Conservation (phyloP, 306 rosid genomes). For the Quercus rubra region DNA sequence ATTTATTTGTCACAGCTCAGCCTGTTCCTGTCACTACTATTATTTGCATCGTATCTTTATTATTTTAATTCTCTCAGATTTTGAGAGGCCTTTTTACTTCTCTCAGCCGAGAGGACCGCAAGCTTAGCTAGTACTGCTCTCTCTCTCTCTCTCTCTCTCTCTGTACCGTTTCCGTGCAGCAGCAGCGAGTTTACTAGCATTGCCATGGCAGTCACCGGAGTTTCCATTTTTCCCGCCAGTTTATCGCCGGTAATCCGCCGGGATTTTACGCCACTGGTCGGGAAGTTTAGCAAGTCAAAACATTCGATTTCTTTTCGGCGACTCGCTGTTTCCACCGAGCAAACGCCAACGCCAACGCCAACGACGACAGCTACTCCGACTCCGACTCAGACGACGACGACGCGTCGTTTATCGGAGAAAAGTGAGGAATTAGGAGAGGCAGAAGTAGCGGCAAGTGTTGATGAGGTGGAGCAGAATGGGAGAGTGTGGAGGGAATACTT, state of each 20-base stretch:
- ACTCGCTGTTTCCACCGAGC: slow-evolving; percentile 30
- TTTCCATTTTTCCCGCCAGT: slow-evolving; percentile 19
- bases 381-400: not conserved
- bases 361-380: not conserved
- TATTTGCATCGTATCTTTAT: no score
- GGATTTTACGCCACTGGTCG: not conserved
- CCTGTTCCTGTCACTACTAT: no score
- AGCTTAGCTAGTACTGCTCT: not conserved
- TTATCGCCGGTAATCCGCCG: slow-evolving; percentile 17
- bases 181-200: no score
- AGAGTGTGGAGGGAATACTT: slow-evolving; percentile 39
- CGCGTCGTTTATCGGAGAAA: not conserved
- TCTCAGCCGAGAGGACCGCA: not conserved
- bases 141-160: not conserved
- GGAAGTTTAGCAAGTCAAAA: slow-evolving; percentile 6
- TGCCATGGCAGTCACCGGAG: slow-evolving; percentile 44
- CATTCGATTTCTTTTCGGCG: slow-evolving; percentile 4
- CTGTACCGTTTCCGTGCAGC: no score
- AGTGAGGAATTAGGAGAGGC: not conserved
- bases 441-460: not conserved
- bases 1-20: no score
- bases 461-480: slow-evolving; percentile 9
- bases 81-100: no score
- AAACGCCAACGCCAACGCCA: not conserved
- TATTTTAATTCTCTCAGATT: no score